Conservation (phyloP, 192 early-diverging fungal genomes). For the Chytriomyces confervae region DNA sequence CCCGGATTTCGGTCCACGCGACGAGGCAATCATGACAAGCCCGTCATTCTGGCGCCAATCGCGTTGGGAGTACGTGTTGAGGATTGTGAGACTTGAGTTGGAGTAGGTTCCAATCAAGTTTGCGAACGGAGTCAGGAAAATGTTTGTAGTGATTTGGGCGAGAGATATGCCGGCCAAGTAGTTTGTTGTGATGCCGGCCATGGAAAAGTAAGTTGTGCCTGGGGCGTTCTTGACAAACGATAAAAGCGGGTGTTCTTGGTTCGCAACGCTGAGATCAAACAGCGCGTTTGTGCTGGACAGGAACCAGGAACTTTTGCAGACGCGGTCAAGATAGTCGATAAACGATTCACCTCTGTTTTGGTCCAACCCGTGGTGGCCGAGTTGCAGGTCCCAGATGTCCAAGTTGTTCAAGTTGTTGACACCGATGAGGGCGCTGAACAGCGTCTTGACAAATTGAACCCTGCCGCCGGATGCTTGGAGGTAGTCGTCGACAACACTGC, state of each 20-base stretch:
- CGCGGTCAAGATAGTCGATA: constrained; percentile 12
- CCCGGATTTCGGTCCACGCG: constrained; percentile 17
- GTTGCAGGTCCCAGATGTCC: constrained; percentile 34
- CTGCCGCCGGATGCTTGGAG: neutral
- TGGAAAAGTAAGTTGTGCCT: constrained; percentile 34
- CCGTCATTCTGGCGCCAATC: constrained; percentile 40
- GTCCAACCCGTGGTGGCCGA: constrained; percentile 34
- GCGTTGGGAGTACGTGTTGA: neutral
- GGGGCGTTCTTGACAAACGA: constrained; percentile 34
- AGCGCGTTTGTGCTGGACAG: constrained; percentile 32
- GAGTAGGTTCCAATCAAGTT: constrained; percentile 33
- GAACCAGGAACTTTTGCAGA: constrained; percentile 22
- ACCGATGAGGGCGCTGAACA: constrained; percentile 15
- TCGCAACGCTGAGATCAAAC: constrained; percentile 24
- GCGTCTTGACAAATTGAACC: constrained; percentile 3
- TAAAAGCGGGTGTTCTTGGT: constrained; percentile 9
- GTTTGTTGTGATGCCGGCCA: constrained; percentile 25
- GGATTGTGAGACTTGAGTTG: constrained; percentile 28
- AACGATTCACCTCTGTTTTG: constrained; percentile 24
- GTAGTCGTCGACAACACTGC: constrained; percentile 26
- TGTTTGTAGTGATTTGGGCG: constrained; percentile 17
- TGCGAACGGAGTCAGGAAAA: constrained; percentile 24
- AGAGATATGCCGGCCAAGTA: neutral
- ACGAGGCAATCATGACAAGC: constrained; percentile 24
- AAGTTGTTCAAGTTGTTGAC: constrained; percentile 18